Evolutionary conservation across 495 filamentous ascomycete genomes (phyloP).

Genomic region (Polyplosphaeria fusca): DNA sequence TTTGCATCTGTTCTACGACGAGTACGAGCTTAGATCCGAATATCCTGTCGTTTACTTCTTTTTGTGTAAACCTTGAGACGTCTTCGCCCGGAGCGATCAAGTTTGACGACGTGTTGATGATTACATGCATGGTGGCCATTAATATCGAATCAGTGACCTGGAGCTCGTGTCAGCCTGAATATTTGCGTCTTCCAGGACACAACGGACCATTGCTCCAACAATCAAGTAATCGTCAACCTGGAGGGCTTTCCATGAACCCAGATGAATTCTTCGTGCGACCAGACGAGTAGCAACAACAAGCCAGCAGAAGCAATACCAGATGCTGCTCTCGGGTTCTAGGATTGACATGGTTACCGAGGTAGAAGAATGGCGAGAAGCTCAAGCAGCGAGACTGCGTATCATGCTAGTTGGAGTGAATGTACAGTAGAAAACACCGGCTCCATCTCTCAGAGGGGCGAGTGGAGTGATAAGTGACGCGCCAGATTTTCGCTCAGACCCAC

Average conservation of each 20-base stretch:
- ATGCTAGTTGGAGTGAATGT: neutral
- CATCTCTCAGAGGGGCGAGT: neutral
- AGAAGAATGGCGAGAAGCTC: neutral
- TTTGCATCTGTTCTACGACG: neutral
- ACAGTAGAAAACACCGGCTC: neutral
- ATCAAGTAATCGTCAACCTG: slow-evolving; percentile 61
- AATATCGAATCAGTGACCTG: slow-evolving; percentile 53
- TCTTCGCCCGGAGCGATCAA: neutral
- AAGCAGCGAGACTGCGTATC: neutral
- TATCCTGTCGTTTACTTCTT: neutral
- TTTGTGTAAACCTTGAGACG: neutral
- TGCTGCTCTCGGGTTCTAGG: slow-evolving; percentile 49
- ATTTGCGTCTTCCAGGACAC: neutral
- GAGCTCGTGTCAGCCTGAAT: neutral
- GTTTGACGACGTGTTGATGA: slow-evolving; percentile 22
- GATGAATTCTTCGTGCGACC: slow-evolving; percentile 41
- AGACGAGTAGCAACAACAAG: slow-evolving; percentile 43
- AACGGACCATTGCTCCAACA: slow-evolving; percentile 46
- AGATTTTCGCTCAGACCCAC: neutral
- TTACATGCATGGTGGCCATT: slow-evolving; percentile 56
- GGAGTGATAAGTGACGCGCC: neutral
- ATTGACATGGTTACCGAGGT: slow-evolving; percentile 30
- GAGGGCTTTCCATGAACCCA: slow-evolving; percentile 47
- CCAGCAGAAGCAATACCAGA: slow-evolving; percentile 48
- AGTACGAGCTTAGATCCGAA: neutral